These are phyloP conservation scores for Colletotrichum aenigma DNA, from an alignment of 2,329 filamentous ascomycete species.

Conservation along the genomic window DNA sequence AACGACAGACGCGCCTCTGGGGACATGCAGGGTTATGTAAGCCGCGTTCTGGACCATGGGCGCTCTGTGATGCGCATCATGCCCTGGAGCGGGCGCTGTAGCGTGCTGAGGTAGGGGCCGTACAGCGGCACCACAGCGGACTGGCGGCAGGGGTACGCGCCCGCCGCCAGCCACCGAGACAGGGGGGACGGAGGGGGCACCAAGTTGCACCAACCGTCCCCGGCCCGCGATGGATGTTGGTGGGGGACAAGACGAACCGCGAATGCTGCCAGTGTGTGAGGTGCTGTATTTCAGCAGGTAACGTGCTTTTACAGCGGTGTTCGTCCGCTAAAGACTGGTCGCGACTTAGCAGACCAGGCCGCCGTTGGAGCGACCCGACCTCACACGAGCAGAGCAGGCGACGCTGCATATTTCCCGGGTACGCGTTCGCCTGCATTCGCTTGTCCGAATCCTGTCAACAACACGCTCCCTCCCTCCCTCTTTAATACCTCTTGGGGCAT, in stretches of 20 bases:
- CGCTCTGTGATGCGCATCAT: neutral
- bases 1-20: conserved; percentile 15
- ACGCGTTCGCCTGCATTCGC: neutral
- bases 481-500: neutral
- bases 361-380: neutral
- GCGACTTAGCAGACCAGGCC: neutral
- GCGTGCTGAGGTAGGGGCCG: neutral
- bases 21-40: conserved; percentile 7
- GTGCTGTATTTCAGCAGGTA: neutral
- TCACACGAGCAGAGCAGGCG: neutral
- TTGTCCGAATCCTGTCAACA: neutral
- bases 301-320: neutral
- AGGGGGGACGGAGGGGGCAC: neutral
- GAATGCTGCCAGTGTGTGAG: neutral
- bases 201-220: neutral
- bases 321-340: neutral
- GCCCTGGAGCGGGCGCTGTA: neutral
- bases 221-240: neutral
- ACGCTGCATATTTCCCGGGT: neutral
- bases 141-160: conserved; percentile 15
- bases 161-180: conserved; percentile 9
- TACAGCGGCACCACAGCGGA: neutral
- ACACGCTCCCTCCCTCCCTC: neutral
- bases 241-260: neutral
- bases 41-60: conserved; percentile 1